Percentiles rank a stretch among this genome's conserved stretches.
Evolutionary conservation across 2,329 filamentous ascomycete species (phyloP).

Genomic region (Diplodia mutila): DNA sequence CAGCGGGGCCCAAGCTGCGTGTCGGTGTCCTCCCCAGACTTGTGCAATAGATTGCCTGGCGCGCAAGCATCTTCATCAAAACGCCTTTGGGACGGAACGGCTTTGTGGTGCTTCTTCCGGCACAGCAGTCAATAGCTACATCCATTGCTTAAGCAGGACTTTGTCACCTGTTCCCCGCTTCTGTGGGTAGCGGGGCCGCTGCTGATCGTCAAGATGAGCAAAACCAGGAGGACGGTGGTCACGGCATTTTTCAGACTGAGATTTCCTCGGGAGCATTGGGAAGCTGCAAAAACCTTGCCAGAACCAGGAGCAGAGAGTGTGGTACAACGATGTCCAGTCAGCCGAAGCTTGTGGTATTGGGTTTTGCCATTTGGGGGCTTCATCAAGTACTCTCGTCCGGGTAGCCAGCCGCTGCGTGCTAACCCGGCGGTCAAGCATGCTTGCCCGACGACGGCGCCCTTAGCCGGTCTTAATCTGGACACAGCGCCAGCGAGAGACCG

Average conservation of each 20-base stretch:
- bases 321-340: background rate
- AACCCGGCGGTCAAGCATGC: too few species aligned
- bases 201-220: background rate
- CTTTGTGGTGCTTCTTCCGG: background rate
- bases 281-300: background rate
- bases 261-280: background rate
- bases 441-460: background rate
- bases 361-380: too few species aligned
- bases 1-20: background rate
- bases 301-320: background rate
- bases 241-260: background rate
- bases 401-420: too few species aligned
- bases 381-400: too few species aligned
- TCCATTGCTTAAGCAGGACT: background rate
- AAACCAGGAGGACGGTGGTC: background rate
- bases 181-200: background rate
- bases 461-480: constrained; percentile 3
- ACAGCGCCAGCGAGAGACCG: constrained; percentile 11
- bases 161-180: background rate
- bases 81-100: background rate
- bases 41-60: too few species aligned
- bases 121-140: background rate
- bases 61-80: too few species aligned
- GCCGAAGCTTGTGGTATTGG: background rate
- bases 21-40: background rate